Evolutionary conservation across 1,139 yeast species (phyloP), one percentile per base, ranked within the genome.

Genomic region (Meyerozyma carpophila): DNA sequence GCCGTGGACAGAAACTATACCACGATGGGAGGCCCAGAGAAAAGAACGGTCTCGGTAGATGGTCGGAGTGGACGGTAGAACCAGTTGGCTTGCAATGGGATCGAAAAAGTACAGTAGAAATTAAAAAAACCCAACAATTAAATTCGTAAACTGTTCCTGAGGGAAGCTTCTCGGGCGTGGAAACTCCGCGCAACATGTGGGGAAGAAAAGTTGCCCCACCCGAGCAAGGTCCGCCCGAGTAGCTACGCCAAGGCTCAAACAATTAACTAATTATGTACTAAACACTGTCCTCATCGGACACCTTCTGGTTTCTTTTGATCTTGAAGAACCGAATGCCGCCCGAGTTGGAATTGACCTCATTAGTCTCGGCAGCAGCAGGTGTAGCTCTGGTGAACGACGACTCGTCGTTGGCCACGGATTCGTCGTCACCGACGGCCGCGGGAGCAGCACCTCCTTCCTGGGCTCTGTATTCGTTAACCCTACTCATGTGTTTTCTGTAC

Each of bases 241-340:
- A 7, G 7, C 29, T 27, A 27, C 29, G 7, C 29, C 29, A 27
- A 10, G 29, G 5, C 13, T 27, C 29, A 34, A 34, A 34, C 26
- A 34, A 20, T 34, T 21, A 21, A 34, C 21, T 10, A 32, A 36
- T 36, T 24, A 36, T 36, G 29, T 26, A 28, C 45, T 68, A 80
- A 46, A 79, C 82, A 47, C 84, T 79, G 58, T 81, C 87, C 47
- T 79, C 84, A 53, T 79, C 84, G 38, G 75, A 66, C 41, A 68
- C 70, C 59, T 76, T 76, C 55, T 77, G 74, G 62, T 80, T 80
- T 71, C 89, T 82, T 68, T 83, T 82, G 49, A 84, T 82, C 58
- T 82, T 83, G 72, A 84, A 84, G 66, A 84, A 84, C 64, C 87
- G 81, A 56, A 84, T 84, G 44, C 91, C 93, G 41, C 85, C 82